Evolutionary conservation across 768 basidiomycete species (phyloP).

Genomic region (Daedalea quercina): DNA sequence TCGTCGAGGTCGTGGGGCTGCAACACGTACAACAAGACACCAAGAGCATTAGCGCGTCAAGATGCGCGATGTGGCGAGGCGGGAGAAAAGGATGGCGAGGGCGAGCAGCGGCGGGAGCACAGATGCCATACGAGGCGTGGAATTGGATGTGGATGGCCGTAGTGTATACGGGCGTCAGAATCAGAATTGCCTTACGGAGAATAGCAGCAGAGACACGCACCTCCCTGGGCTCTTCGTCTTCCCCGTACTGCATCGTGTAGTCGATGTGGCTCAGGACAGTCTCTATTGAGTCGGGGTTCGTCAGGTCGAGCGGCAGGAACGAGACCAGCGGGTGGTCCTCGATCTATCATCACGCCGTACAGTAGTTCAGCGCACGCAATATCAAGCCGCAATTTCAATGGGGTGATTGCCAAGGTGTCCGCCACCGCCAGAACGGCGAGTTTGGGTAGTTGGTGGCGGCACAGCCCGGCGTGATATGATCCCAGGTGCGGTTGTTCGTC

Average conservation of each 20-base stretch:
- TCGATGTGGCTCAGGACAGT: slow-evolving; percentile 93
- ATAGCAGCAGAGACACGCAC: slow-evolving; percentile 31
- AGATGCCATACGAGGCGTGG: not conserved
- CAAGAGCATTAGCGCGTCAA: not conserved
- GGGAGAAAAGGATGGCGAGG: not conserved
- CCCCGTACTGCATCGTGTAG: slow-evolving; percentile 97
- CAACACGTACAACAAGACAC: not conserved
- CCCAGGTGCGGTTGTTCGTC: not conserved
- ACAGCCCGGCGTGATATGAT: not conserved
- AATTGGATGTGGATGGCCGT: not conserved
- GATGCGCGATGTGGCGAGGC: not conserved
- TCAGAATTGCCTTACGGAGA: not conserved
- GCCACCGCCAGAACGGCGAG: not conserved
- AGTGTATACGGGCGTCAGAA: not conserved
- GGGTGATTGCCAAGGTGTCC: no score
- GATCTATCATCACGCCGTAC: slow-evolving; percentile 49
- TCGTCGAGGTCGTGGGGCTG: slow-evolving; percentile 92
- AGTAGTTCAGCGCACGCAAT: slow-evolving; percentile 1
- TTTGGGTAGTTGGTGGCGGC: not conserved
- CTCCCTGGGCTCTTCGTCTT: slow-evolving; percentile 97
- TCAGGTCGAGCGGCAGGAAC: slow-evolving; percentile 91
- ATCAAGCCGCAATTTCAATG: no score
- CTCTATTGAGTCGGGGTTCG: slow-evolving; percentile 83
- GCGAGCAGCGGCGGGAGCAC: not conserved
- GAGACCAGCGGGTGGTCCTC: slow-evolving; percentile 98